Conservation (phyloP, 805 yeast genomes). For the Isabelozyma rhagii region DNA sequence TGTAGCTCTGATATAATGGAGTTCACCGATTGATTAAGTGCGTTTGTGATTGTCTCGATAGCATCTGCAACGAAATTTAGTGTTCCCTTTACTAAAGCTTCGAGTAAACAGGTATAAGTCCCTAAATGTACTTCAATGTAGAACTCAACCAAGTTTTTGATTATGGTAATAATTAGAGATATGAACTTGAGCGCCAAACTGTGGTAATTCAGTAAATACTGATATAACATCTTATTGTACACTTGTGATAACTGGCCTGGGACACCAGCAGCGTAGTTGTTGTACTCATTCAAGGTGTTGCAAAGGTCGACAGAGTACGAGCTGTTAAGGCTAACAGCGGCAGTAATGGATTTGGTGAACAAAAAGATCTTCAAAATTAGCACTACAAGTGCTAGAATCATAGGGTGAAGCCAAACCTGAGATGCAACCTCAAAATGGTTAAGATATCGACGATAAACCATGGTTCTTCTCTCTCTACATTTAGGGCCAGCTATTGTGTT, state of each 20-base stretch:
- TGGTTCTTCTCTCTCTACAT: background rate
- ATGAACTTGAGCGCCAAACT: conserved; percentile 44
- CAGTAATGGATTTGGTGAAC: conserved; percentile 47
- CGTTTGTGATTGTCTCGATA: conserved; percentile 56
- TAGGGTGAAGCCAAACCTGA: conserved; percentile 66
- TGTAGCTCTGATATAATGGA: conserved; percentile 54
- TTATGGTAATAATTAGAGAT: conserved; percentile 47
- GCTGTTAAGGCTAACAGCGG: conserved; percentile 21
- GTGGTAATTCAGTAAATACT: conserved; percentile 47
- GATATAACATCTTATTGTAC: conserved; percentile 51
- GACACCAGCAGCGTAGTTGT: conserved; percentile 32
- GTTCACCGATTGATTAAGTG: conserved; percentile 55
- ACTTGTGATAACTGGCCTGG: conserved; percentile 52
- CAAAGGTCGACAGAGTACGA: conserved; percentile 43
- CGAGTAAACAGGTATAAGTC: conserved; percentile 79
- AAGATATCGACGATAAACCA: conserved; percentile 28
- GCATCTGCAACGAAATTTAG: conserved; percentile 71
- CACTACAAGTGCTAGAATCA: conserved; percentile 53
- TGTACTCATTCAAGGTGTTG: conserved; percentile 38
- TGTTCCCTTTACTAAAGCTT: conserved; percentile 70
- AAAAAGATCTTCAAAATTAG: conserved; percentile 58
- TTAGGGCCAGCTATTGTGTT: background rate
- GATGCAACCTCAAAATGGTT: conserved; percentile 52
- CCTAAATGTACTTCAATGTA: conserved; percentile 74
- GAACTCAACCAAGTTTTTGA: conserved; percentile 60